phyloP scores from a whole-genome alignment of 2,329 filamentous ascomycete genomes.

The Trichophyton benhamiae region DNA sequence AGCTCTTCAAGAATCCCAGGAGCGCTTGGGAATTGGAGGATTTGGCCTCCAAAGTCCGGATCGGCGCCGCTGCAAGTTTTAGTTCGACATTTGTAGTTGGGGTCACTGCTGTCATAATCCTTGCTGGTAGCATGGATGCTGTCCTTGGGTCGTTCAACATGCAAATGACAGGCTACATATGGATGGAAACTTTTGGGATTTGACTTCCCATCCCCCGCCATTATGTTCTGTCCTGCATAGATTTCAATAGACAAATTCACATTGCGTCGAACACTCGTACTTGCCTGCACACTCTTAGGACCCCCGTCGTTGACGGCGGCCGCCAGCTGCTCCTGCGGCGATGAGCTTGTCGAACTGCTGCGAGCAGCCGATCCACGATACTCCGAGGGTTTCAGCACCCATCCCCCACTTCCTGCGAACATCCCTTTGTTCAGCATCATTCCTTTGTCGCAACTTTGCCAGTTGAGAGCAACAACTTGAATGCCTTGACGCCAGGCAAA shows the following conservation, averaged over 20 bases:
- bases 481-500: slow-evolving; percentile 80
- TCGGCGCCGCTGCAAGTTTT: slow-evolving; percentile 45
- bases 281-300: slow-evolving; percentile 12
- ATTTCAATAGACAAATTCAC: slow-evolving; percentile 61
- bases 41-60: slow-evolving; percentile 51
- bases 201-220: slow-evolving; percentile 47
- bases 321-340: slow-evolving; percentile 17
- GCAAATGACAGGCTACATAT: slow-evolving; percentile 66
- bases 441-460: slow-evolving; percentile 79
- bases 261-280: slow-evolving; percentile 35
- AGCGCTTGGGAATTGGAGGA: slow-evolving; percentile 46
- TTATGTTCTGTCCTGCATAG: slow-evolving; percentile 64
- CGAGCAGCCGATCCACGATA: slow-evolving; percentile 40
- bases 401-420: slow-evolving; percentile 71
- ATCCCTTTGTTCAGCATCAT: slow-evolving; percentile 96
- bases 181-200: slow-evolving; percentile 53
- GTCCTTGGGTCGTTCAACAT: slow-evolving; percentile 57
- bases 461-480: slow-evolving; percentile 86
- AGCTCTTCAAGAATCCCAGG: slow-evolving; percentile 54
- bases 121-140: slow-evolving; percentile 34
- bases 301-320: slow-evolving; percentile 10
- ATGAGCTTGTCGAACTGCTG: slow-evolving; percentile 22
- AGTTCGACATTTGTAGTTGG: slow-evolving; percentile 48
- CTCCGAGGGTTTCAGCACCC: slow-evolving; percentile 70
- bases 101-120: slow-evolving; percentile 42